A percentile compares a stretch with the other conserved stretches of the same genome.
Evolutionary conservation across 257 asterid species (phyloP).

Genomic region (Jacaranda copaia): DNA sequence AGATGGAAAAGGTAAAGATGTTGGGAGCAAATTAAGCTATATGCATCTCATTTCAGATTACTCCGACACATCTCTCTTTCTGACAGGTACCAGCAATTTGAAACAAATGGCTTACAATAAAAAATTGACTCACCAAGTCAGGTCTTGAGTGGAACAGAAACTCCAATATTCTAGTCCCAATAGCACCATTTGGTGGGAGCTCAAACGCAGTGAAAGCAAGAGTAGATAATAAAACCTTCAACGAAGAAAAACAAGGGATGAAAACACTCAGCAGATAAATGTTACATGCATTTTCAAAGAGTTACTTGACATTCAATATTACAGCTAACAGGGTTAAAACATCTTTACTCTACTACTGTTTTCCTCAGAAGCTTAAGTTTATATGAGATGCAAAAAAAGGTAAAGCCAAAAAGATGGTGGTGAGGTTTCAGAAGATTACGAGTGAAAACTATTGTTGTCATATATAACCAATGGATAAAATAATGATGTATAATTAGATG

Average conservation of each 20-base stretch:
- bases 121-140: conserved; percentile 77
- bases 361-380: conserved; percentile 12
- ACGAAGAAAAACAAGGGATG: conserved; percentile 32
- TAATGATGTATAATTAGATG: not conserved
- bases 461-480: too few relatives aligned
- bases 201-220: conserved; percentile 98
- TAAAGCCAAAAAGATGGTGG: not conserved
- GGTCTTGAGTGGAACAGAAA: conserved; percentile 96
- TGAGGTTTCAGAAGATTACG: not conserved
- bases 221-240: conserved; percentile 89
- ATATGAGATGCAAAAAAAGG: conserved; percentile 9
- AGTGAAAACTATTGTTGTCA: not conserved
- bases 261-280: conserved; percentile 39
- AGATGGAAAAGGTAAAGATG: not conserved
- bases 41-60: not conserved
- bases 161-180: conserved; percentile 89
- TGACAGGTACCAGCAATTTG: conserved; percentile 22
- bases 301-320: conserved; percentile 20
- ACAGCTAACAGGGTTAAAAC: conserved; percentile 7
- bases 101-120: conserved; percentile 10
- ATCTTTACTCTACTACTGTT: not conserved
- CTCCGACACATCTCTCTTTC: not conserved
- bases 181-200: conserved; percentile 94
- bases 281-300: conserved; percentile 12
- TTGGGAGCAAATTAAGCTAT: not conserved